phyloP scores from a whole-genome alignment of 2,329 filamentous ascomycete genomes.

The Clarireedia paspali region DNA sequence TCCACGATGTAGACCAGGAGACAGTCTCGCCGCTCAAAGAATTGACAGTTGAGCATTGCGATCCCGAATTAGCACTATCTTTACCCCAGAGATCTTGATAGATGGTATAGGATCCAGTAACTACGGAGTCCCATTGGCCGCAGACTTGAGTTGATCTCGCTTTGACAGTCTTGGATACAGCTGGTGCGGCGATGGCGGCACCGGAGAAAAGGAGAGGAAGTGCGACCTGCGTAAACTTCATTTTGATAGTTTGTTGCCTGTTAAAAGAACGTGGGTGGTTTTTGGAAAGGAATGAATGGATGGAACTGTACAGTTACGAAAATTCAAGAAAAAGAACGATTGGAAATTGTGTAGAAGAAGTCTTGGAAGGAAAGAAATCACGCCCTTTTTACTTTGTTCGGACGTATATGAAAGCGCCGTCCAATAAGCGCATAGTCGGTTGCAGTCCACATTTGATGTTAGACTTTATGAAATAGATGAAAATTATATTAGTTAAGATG shows the following conservation, averaged over 20 bases:
- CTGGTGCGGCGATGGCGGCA: slow-evolving; percentile 5
- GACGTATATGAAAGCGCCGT: neutral
- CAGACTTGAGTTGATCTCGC: slow-evolving; percentile 13
- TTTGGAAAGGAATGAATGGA: neutral
- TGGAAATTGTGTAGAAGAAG: neutral
- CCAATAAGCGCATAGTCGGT: neutral
- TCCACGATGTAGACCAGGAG: slow-evolving; percentile 34
- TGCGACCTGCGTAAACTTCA: slow-evolving; percentile 11
- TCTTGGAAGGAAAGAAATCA: neutral
- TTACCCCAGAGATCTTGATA: slow-evolving; percentile 30
- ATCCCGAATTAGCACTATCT: neutral
- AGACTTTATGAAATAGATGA: neutral
- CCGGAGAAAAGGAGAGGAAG: slow-evolving; percentile 8
- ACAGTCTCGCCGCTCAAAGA: slow-evolving; percentile 28
- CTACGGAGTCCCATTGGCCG: slow-evolving; percentile 19
- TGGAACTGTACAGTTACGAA: neutral
- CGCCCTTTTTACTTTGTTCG: neutral
- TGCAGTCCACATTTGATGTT: neutral
- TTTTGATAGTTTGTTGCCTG: neutral
- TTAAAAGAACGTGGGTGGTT: neutral
- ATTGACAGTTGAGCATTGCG: slow-evolving; percentile 34
- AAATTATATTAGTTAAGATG: slow-evolving; percentile 5
- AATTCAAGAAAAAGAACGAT: neutral
- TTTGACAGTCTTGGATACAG: neutral
- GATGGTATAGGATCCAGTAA: slow-evolving; percentile 30